phyloP scores from a whole-genome alignment of 148 eudicot species.

The Diospyros lotus region DNA sequence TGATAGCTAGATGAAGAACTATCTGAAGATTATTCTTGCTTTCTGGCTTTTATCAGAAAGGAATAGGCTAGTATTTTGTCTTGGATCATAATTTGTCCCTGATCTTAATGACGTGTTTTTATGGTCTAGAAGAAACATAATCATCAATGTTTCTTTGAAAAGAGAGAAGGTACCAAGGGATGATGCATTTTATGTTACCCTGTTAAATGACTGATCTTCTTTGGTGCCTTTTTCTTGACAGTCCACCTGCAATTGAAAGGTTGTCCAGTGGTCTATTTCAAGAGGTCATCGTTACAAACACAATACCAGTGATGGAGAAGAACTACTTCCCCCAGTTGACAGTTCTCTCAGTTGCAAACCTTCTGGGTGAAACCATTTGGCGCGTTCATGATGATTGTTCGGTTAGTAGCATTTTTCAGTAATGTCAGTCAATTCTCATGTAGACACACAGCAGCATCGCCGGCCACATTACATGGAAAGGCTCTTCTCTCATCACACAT shows the following conservation, averaged over 20 bases:
- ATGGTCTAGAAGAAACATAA: not conserved
- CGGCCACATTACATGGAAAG: not conserved
- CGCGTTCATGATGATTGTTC: conserved; percentile 66
- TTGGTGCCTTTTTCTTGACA: conserved; percentile 15
- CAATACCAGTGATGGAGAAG: conserved; percentile 48
- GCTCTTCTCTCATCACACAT: not conserved
- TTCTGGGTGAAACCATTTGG: conserved; percentile 72
- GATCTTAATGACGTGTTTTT: not conserved
- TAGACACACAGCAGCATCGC: not conserved
- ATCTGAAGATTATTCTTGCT: not conserved
- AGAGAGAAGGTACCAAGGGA: not conserved
- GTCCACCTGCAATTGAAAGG: conserved; percentile 73
- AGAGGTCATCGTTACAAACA: conserved; percentile 66
- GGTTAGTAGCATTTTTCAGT: conserved; percentile 70
- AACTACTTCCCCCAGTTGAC: conserved; percentile 68
- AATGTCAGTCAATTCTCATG: conserved; percentile 2
- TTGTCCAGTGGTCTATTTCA: conserved; percentile 66
- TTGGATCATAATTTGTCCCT: not conserved
- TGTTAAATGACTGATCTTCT: not conserved
- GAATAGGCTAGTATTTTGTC: not conserved
- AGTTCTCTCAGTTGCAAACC: conserved; percentile 61
- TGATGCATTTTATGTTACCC: not conserved
- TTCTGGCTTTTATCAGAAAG: not conserved
- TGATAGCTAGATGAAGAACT: not conserved
- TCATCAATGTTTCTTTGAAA: not conserved